Evolutionary conservation across 164 flowering plant genomes (phyloP), one percentile per base, ranked within the genome.

Genomic region (Cinnamomum micranthum): DNA sequence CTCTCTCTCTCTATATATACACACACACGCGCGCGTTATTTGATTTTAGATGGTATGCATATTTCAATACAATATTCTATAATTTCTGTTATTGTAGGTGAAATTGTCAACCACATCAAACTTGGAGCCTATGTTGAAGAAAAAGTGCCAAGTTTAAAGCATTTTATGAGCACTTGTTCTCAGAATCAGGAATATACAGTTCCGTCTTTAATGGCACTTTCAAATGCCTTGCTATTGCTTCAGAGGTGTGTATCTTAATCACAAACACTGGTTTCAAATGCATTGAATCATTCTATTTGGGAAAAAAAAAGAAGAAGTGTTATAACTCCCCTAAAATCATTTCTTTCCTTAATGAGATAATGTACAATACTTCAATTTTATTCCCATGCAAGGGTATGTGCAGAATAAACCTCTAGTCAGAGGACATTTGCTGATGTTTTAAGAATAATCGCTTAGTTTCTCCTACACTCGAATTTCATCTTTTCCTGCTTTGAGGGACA

Each of bases 201-300:
- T 75, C 90, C 92, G 71, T 88, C 97, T 58, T 81, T 95, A 75
- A 83, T 84, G 78, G 95, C 97, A 58, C 89, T 92, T 81, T 90
- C 97, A 75, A 86, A 71, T 81, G 87, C 97, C 70, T 80, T 88
- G 93, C 76, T 90, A 27, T 76, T 77, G 76, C 92, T 89, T 77
- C 93, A 91, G 79, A 86, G 91, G 91, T 88, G 47, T 51, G 73
- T 23, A 69, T 75, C 62, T n/a, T 27, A 70, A 31, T 55, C 63
- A 52, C 25, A 60, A 51, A 11, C 50, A 20, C 50, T 12, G 65
- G 25, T 14, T 25, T 24, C 24, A 64, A 64, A 64, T 64, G n/a
- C 41, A 31, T 28, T 31, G 47, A 35, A 66, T 66, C 60, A 55
- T 55, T 14, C 20, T 55, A 55, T 20, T 55, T 20, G 47, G 47